A percentile compares a stretch with the other conserved stretches of the same genome.
Evolutionary conservation across 2,329 filamentous ascomycete genomes (phyloP).

Genomic region (Tricladium varicosporioides): DNA sequence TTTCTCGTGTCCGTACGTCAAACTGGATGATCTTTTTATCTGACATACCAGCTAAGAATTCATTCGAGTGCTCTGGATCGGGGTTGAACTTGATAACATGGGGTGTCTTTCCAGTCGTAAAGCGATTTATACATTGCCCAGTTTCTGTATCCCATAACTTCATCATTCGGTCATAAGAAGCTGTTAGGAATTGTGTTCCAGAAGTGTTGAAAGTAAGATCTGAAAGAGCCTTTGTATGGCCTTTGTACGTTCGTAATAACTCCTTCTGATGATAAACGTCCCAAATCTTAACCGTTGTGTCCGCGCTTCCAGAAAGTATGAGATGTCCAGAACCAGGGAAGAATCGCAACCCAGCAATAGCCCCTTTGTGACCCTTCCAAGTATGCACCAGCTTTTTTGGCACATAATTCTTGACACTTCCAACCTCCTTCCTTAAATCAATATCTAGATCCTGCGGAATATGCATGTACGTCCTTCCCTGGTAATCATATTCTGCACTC

Average conservation of each 20-base stretch:
- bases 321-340: constrained; percentile 87
- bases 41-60: constrained; percentile 95
- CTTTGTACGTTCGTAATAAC: constrained; percentile 84
- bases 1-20: constrained; percentile 75
- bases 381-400: constrained; percentile 92
- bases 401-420: constrained; percentile 83
- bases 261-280: constrained; percentile 90
- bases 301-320: constrained; percentile 83
- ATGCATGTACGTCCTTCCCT: constrained; percentile 97
- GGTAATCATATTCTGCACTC: constrained; percentile 81
- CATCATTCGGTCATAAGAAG: constrained; percentile 92
- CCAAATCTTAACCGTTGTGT: constrained; percentile 89
- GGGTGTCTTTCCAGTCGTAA: constrained; percentile 90
- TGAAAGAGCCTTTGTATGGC: constrained; percentile 86
- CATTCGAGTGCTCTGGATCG: constrained; percentile 69
- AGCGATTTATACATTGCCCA: constrained; percentile 81
- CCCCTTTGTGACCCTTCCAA: constrained; percentile 81
- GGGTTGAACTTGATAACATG: constrained; percentile 96
- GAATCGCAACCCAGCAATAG: constrained; percentile 86
- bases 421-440: constrained; percentile 77
- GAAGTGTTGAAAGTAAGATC: constrained; percentile 83
- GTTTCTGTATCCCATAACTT: constrained; percentile 99
- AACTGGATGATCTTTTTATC: constrained; percentile 99
- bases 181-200: constrained; percentile 84
- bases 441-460: constrained; percentile 87